phyloP scores from a whole-genome alignment of 1,284 basidiomycete species.

The Meira nashicola region DNA sequence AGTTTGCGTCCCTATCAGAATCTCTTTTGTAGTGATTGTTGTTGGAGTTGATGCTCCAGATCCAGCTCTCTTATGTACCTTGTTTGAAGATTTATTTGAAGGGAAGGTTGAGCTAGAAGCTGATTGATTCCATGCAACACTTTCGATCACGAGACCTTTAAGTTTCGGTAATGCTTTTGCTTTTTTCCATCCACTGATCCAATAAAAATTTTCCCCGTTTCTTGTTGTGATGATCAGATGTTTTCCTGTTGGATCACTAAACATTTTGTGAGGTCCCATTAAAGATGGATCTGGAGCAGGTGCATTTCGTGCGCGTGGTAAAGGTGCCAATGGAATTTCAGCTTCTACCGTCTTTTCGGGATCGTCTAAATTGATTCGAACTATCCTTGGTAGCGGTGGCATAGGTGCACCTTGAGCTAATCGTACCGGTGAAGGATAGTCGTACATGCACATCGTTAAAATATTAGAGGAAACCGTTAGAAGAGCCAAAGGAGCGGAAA shows the following conservation, averaged over 20 bases:
- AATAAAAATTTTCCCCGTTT: slow-evolving; percentile 90
- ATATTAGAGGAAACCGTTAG: slow-evolving; percentile 46
- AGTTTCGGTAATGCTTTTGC: slow-evolving; percentile 57
- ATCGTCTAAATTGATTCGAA: slow-evolving; percentile 49
- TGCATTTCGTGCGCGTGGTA: slow-evolving; percentile 29
- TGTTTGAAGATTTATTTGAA: neutral
- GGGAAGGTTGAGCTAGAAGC: neutral
- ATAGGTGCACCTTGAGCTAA: slow-evolving; percentile 1
- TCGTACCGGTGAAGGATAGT: slow-evolving; percentile 20
- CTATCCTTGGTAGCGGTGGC: slow-evolving; percentile 29
- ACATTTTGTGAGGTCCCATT: slow-evolving; percentile 26
- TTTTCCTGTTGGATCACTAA: slow-evolving; percentile 74
- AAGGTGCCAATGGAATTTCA: slow-evolving; percentile 37
- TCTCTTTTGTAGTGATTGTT: slow-evolving; percentile 62
- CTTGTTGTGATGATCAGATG: slow-evolving; percentile 81
- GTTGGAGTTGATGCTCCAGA: slow-evolving; percentile 3
- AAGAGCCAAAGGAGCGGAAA: slow-evolving; percentile 41
- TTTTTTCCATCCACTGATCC: slow-evolving; percentile 43
- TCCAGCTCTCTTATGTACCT: neutral
- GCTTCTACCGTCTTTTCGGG: slow-evolving; percentile 43
- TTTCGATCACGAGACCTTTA: slow-evolving; percentile 76
- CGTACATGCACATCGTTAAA: slow-evolving; percentile 47
- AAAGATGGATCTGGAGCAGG: slow-evolving; percentile 28
- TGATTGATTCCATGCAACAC: slow-evolving; percentile 76
- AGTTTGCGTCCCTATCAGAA: slow-evolving; percentile 71